Evolutionary conservation across 768 basidiomycete genomes (phyloP).

Genomic region (Lactarius psammicola): DNA sequence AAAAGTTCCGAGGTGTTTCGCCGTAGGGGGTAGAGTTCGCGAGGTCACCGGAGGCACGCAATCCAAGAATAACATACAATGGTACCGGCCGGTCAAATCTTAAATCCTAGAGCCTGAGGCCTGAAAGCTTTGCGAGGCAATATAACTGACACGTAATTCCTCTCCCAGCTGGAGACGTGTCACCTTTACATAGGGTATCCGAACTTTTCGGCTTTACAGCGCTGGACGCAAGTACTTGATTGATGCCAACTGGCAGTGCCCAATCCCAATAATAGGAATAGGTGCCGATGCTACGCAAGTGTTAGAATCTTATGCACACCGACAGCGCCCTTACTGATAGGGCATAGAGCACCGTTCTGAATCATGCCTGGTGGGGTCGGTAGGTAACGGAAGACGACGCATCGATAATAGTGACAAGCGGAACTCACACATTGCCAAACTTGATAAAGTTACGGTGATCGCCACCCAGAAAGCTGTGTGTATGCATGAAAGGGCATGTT

Average conservation of each 20-base stretch:
- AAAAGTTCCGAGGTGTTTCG: conserved; percentile 18
- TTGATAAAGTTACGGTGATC: conserved; percentile 6
- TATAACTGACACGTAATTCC: conserved; percentile 19
- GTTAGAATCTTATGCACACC: background rate
- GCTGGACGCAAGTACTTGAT: conserved; percentile 3
- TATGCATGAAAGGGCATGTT: conserved; percentile 1
- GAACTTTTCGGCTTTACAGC: conserved; percentile 17
- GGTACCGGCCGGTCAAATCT: conserved; percentile 2
- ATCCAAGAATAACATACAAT: conserved; percentile 6
- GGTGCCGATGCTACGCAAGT: background rate
- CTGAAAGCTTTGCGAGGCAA: conserved; percentile 18
- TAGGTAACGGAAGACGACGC: background rate
- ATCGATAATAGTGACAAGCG: background rate
- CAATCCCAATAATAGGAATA: conserved; percentile 3
- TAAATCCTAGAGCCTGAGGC: background rate
- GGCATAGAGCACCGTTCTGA: background rate
- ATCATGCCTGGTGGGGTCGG: background rate
- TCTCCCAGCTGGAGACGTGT: conserved; percentile 10
- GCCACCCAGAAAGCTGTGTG: background rate
- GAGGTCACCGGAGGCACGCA: background rate
- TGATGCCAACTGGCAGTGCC: background rate
- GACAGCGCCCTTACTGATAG: conserved; percentile 1
- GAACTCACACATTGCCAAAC: background rate
- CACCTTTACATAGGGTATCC: conserved; percentile 15
- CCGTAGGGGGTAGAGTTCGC: conserved; percentile 11